These are phyloP conservation scores for Pseudopithomyces maydicus DNA, from an alignment of 2,329 filamentous ascomycete species.

Conservation along the genomic window DNA sequence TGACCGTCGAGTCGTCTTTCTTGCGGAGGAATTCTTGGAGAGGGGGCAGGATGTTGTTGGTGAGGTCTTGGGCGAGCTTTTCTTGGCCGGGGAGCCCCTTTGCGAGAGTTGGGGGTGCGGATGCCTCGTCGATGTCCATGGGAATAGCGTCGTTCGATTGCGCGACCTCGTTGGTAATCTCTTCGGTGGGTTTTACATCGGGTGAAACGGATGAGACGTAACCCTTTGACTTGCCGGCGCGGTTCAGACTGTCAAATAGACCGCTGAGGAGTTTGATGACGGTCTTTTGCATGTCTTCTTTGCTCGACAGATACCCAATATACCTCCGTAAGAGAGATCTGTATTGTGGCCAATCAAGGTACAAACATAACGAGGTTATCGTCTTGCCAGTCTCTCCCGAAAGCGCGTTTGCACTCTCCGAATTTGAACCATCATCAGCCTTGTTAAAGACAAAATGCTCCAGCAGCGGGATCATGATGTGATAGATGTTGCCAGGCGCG, in stretches of 20 bases:
- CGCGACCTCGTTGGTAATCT: constrained; percentile 19
- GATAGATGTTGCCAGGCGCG: constrained; percentile 76
- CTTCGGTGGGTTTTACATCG: constrained; percentile 50
- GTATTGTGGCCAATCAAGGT: constrained; percentile 89
- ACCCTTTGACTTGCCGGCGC: constrained; percentile 51
- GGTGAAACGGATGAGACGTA: constrained; percentile 24
- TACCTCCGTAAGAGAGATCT: constrained; percentile 83
- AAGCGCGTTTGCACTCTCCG: constrained; percentile 71
- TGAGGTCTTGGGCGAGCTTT: constrained; percentile 74
- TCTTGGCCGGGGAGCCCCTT: constrained; percentile 68
- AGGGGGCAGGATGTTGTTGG: constrained; percentile 75
- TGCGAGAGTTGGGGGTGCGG: constrained; percentile 53
- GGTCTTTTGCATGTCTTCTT: constrained; percentile 83
- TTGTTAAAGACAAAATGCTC: constrained; percentile 94
- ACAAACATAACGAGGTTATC: constrained; percentile 74
- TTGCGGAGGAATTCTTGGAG: constrained; percentile 86
- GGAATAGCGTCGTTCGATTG: constrained; percentile 6
- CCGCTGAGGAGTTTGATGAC: constrained; percentile 81
- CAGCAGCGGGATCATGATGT: constrained; percentile 87
- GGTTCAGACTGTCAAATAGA: constrained; percentile 76
- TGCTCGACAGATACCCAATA: constrained; percentile 78
- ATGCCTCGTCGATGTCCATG: constrained; percentile 20
- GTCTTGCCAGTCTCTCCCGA: constrained; percentile 84
- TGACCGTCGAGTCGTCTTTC: constrained; percentile 94
- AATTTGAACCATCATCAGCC: constrained; percentile 65